Percentiles rank a stretch among this genome's conserved stretches.
Conservation (phyloP, 176 grass and related monocot species). For the Areca catechu region DNA sequence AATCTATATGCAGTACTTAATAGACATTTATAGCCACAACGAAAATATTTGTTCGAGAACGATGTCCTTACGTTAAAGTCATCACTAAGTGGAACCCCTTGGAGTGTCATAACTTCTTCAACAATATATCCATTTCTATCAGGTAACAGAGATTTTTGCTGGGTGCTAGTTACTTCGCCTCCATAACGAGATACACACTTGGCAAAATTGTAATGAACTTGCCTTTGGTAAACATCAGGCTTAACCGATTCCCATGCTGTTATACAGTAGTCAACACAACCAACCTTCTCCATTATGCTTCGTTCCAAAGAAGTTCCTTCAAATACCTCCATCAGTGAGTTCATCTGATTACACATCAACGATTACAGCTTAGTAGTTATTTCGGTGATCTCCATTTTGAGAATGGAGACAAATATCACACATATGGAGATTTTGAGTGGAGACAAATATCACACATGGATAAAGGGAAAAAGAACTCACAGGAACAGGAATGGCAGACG, state of each 20-base stretch:
- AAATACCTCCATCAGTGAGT: conserved; percentile 61
- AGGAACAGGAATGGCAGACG: conserved; percentile 50
- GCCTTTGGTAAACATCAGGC: conserved; percentile 60
- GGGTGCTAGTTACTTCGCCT: conserved; percentile 70
- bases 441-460: no score
- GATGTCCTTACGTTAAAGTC: conserved; percentile 52
- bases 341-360: conserved; percentile 38
- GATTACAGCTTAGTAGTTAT: not conserved
- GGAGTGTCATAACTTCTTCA: conserved; percentile 73
- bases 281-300: conserved; percentile 78
- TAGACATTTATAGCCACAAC: not conserved
- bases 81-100: conserved; percentile 55
- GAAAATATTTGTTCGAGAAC: not conserved
- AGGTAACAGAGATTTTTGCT: conserved; percentile 58
- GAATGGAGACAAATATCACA: no score
- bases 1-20: no score
- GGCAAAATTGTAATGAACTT: conserved; percentile 69
- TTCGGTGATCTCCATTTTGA: no score
- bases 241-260: conserved; percentile 71
- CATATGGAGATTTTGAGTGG: no score
- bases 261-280: conserved; percentile 66
- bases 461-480: conserved; percentile 43
- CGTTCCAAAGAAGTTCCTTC: conserved; percentile 63
- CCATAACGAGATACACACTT: conserved; percentile 39
- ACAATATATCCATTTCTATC: conserved; percentile 77